Conservation (phyloP, 129 eudicot species). For the Solidago caesia region DNA sequence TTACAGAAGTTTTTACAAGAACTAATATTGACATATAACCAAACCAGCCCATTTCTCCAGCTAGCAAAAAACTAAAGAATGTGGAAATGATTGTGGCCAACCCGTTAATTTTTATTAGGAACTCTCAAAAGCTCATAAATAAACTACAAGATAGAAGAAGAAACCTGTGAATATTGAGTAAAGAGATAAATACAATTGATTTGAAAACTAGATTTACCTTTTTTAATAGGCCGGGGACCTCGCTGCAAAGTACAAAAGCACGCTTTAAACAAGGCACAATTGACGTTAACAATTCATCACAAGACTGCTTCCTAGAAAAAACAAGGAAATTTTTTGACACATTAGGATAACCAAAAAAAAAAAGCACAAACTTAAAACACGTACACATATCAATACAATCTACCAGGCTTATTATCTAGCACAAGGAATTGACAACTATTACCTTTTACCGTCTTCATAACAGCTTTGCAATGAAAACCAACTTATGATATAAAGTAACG, state of each 20-base stretch:
- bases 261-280: not conserved
- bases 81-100: no score
- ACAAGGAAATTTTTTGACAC: not conserved
- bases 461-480: not conserved
- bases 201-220: not conserved
- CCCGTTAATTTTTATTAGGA: no score
- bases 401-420: not conserved
- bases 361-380: no score
- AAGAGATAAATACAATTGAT: no score
- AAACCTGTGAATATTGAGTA: no score
- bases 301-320: not conserved
- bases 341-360: not conserved
- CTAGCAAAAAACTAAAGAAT: no score
- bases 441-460: not conserved
- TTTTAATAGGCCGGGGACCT: not conserved
- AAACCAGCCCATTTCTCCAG: no score
- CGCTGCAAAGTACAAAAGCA: not conserved
- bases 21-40: no score
- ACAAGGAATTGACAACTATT: not conserved
- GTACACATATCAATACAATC: not conserved
- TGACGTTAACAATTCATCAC: not conserved
- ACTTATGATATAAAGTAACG: conserved; percentile 49
- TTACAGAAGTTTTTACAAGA: no score
- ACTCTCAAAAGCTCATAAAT: no score
- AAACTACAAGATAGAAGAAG: no score